These are phyloP conservation scores for Penicillium manginii DNA, from an alignment of 495 filamentous ascomycete species.

Conservation along the genomic window DNA sequence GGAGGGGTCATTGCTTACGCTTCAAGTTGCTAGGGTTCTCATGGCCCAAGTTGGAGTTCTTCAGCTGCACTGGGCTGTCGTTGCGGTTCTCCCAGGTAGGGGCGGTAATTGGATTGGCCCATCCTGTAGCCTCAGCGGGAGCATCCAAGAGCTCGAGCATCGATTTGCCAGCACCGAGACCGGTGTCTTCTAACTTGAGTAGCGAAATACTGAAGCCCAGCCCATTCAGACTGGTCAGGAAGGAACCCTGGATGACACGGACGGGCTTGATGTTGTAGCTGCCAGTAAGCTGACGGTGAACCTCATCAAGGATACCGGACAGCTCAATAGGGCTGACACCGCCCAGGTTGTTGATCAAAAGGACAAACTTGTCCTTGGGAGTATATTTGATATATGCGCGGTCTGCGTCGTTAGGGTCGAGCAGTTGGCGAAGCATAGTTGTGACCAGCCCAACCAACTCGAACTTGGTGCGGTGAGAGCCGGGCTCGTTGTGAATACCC, in stretches of 20 bases:
- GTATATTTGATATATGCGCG: constrained; percentile 75
- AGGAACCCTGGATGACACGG: constrained; percentile 60
- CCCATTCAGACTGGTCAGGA: constrained; percentile 88
- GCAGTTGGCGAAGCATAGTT: constrained; percentile 79
- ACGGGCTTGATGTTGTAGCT: constrained; percentile 73
- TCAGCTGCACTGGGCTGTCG: constrained; percentile 45
- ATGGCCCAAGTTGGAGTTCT: constrained; percentile 57
- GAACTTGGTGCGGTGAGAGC: constrained; percentile 70
- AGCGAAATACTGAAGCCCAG: constrained; percentile 89
- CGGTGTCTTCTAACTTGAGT: constrained; percentile 79
- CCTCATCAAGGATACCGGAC: constrained; percentile 85
- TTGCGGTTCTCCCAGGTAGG: constrained; percentile 57
- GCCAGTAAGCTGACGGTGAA: constrained; percentile 73
- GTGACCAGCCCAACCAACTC: constrained; percentile 71
- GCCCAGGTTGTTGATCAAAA: constrained; percentile 94
- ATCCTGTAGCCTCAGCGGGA: constrained; percentile 82
- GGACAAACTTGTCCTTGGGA: constrained; percentile 63
- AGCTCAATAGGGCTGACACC: constrained; percentile 87
- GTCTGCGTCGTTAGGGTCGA: constrained; percentile 79
- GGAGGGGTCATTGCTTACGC: constrained; percentile 41
- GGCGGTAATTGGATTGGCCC: constrained; percentile 70
- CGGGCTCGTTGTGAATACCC: constrained; percentile 98
- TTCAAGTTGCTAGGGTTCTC: constrained; percentile 71
- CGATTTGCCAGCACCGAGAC: constrained; percentile 71
- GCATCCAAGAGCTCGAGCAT: constrained; percentile 89